Evolutionary conservation across 2,329 filamentous ascomycete genomes (phyloP), one percentile per base, ranked within the genome.

Genomic region (Tympanopsis confertula): DNA sequence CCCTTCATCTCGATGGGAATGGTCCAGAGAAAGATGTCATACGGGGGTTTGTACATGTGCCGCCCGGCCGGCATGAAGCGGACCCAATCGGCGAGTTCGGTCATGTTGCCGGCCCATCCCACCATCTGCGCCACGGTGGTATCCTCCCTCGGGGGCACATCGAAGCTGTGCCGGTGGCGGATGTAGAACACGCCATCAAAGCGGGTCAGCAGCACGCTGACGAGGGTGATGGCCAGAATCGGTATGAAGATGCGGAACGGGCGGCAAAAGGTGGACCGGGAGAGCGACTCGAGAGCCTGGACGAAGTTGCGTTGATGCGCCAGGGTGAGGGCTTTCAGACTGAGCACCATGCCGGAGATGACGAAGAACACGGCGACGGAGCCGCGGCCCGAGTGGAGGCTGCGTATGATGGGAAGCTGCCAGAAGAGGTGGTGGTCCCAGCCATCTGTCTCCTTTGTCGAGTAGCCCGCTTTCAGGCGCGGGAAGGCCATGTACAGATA

Each of bases 331-430:
- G 57, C 44, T 24, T 50, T 50, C 33, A 51, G 46, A 15, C 52
- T 51, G 26, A 61, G 46, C 3, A 53, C 55, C 40, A 54, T 59
- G 5, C 57, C 56, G 2, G 56, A 59, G 17, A 59, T 51, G 24
- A 59, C 50, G 42, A 59, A 56, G 44, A 61, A 58, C 5, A 58
- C 41, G 17, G 54, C 42, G 13, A 59, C 56, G 49, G 52, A 55
- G 12, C 51, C 45, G 15, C 47, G 41, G 2, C 48, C 53, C 7
- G 48, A 47, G 40, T 51, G 50, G 15, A 53, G 38, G 13, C 55
- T 39, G 7, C 53, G 50, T 18, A 59, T 40, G 10, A 55, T 49
- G 2, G 54, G 54, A 2, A 56, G 42, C 39, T 57, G 54, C 39
- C 35, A 39, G 14, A 38, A 22, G 5, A 19, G 17, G 12, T 14